Evolutionary conservation across 306 rosid species (phyloP), one percentile per base, ranked within the genome.

Genomic region (Lablab purpureus): DNA sequence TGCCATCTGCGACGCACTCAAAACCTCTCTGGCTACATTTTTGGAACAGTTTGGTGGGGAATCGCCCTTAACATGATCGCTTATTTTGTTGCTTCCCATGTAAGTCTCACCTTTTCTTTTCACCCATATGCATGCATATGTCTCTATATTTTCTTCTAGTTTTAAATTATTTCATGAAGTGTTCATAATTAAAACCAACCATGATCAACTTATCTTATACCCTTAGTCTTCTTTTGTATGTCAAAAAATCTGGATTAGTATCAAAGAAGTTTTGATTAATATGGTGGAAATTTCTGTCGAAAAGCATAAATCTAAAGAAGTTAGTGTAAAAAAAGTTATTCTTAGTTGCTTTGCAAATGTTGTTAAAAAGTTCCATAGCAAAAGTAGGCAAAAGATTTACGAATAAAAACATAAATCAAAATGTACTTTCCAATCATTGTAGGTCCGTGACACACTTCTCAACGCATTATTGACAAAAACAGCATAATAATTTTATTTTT

Each of bases 11-110:
- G 98, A 22, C 91, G 97, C 60, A 87, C 91, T 79, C 98, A 94
- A 78, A 94, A 89, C 67, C 89, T 90, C 49, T 91, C 97, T 4
- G 98, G 97, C 73, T 91, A 86, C 84, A 90, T 94, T 37, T 94
- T 94, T 32, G 96, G 98, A 56, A 94, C 98, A 1, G 94, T 91
- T 71, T 94, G 98, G 98, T 94, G 98, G 98, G 98, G 98, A 40
- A 94, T 94, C n/a, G 98, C 98, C 19, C 97, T 94, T 74, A 94
- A 94, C 85, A 80, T 94, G 91, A 94, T 94, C 56, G 98, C 92
- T 0, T 94, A 94, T 56, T 94, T 94, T 45, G 98, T 94, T 27
- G 98, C 98, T 18, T 88, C 98, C n/a, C 98, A 94, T 82, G 98
- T 94, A 90, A 90, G 93, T 81, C 50, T 0, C 43, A 0, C 67